Evolutionary conservation across 352 stramenopile genomes (phyloP).

Genomic region (Pythium rhizo-oryzae): DNA sequence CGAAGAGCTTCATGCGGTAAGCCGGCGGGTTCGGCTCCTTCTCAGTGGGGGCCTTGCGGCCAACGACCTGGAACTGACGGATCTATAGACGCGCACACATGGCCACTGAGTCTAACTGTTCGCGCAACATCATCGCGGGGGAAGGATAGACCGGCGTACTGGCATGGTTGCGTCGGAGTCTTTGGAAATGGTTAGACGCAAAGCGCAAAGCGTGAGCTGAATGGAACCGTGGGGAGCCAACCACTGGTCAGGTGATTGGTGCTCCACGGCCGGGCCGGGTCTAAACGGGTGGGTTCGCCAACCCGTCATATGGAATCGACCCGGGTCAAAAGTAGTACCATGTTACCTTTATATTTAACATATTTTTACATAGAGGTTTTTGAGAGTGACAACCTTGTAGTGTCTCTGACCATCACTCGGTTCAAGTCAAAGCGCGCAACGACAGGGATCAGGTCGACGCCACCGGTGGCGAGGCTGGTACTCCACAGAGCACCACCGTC

Average conservation of each 20-base stretch:
- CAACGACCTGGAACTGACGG: conserved; percentile 99
- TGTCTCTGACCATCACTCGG: too few relatives aligned
- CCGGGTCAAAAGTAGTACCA: not conserved
- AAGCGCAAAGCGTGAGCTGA: not conserved
- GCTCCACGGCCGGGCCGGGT: conserved; percentile 6
- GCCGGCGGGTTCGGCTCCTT: conserved; percentile 98
- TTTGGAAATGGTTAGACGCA: conserved; percentile 23
- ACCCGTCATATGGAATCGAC: not conserved
- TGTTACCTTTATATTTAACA: not conserved
- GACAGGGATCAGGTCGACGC: too few relatives aligned
- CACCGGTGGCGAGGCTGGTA: too few relatives aligned
- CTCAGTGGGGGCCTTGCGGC: conserved; percentile 98
- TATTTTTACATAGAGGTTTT: not conserved
- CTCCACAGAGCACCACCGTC: too few relatives aligned
- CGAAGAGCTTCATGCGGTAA: conserved; percentile 99
- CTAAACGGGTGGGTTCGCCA: not conserved
- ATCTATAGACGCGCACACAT: conserved; percentile 61
- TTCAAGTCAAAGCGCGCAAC: too few relatives aligned
- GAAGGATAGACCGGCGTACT: conserved; percentile 5
- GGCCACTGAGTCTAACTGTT: not conserved
- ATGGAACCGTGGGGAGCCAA: not conserved
- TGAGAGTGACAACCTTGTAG: too few relatives aligned
- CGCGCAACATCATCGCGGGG: not conserved
- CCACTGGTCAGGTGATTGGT: conserved; percentile 21
- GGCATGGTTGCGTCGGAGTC: conserved; percentile 35